phyloP scores from a whole-genome alignment of 176 grass and related monocot genomes.

The Zizania latifolia region DNA sequence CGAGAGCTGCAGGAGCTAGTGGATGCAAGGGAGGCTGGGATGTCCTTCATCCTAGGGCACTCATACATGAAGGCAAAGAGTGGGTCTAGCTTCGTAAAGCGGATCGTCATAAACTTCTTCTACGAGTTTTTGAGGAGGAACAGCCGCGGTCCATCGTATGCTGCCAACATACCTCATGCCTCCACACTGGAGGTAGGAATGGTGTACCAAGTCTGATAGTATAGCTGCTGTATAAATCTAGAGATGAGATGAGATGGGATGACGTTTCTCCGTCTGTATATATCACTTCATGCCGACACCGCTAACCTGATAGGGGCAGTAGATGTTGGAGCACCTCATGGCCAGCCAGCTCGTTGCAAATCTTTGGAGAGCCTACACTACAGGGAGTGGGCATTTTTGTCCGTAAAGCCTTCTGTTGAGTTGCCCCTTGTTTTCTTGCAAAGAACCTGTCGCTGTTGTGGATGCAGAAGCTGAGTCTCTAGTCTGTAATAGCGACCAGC shows the following conservation, averaged over 20 bases:
- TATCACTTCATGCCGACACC: background rate
- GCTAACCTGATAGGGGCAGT: conserved; percentile 10
- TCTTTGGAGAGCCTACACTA: background rate
- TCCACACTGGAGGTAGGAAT: conserved; percentile 97
- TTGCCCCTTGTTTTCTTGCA: background rate
- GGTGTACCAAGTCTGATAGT: conserved; percentile 82
- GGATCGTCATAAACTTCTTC: conserved; percentile 56
- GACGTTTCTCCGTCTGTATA: conserved; percentile 20
- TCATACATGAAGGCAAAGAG: conserved; percentile 82
- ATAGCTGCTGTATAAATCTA: conserved; percentile 29
- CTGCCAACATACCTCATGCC: conserved; percentile 72
- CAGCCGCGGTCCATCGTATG: conserved; percentile 65
- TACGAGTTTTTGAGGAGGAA: conserved; percentile 94
- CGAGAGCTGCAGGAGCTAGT: conserved; percentile 76
- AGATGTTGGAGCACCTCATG: conserved; percentile 24
- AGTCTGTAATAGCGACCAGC: conserved; percentile 25
- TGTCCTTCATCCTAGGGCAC: conserved; percentile 93
- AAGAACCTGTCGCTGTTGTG: background rate
- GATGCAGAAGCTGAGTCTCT: background rate
- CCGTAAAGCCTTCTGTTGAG: conserved; percentile 28
- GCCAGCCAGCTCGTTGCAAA: background rate
- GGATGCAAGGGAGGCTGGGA: conserved; percentile 90
- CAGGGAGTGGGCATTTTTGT: conserved; percentile 28
- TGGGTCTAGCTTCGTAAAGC: conserved; percentile 67
- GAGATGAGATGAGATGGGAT: conserved; percentile 13